Base-by-base conservation (phyloP, 2,329 filamentous ascomycete genomes). In the Zymoseptoria pseudotritici region DNA sequence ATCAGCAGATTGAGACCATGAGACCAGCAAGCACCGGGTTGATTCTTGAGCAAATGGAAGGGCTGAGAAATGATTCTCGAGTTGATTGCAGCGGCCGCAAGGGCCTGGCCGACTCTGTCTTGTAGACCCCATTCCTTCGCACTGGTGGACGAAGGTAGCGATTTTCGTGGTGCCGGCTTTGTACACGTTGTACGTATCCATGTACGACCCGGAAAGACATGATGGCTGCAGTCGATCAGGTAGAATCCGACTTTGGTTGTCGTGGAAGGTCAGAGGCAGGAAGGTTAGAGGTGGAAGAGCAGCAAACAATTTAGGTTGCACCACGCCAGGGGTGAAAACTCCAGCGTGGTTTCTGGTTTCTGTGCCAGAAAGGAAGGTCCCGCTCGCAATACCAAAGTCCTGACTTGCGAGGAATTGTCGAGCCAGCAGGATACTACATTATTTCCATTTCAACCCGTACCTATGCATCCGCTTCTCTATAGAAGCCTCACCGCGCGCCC, bases 121-220 rank as follows among this genome's bases (percentile, higher is more conserved):
- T 55, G 55, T 9, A 19, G 46, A 31, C 21, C 46, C 53, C 57
- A 59, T n/a, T 42, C 53, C 51, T 56, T 53, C 21, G 57, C 57
- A 26, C 26, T 49, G 46, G 11, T 9, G 10, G 20, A n/a, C n/a
- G n/a, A 59, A 63, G 20, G 55, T 58, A 1, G 57, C 57, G 21
- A 63, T 10, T 42, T 55, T 59, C 1, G 20, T 55, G 2, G 62
- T 63, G 20, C 53, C 59, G 7, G 29, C 49, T 52, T 58, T 63
- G 59, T 63, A 60, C 29, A 36, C 8, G 8, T 20, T 54, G 56
- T 58, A 56, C 50, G 55, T 61, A 42, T 50, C 19, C 36, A 42
- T 42, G 36, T 42, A 17, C 36, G 36, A 17, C 10, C 36, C 36
- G 36, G 36, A 46, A 46, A 46, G 13, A 46, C 36, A 46, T 46